Conservation (phyloP, 257 asterid species). For the Solanum virginianum region DNA sequence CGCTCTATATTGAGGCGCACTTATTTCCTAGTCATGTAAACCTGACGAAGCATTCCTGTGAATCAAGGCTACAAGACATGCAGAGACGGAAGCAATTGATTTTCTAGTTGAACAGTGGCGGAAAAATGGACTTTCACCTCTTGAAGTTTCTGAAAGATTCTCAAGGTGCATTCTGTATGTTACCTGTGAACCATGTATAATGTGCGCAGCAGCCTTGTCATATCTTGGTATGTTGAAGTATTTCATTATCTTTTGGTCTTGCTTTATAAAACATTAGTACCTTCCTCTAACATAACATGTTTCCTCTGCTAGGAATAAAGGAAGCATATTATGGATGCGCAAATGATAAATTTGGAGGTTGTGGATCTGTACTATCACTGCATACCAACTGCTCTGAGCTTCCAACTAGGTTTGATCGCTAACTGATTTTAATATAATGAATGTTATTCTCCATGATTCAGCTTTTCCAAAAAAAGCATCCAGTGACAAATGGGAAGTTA, state of each 20-base stretch:
- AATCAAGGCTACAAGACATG: constrained; percentile 64
- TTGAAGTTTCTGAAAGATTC: constrained; percentile 43
- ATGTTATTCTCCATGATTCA: neutral
- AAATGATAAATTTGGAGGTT: constrained; percentile 94
- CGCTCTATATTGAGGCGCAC: neutral
- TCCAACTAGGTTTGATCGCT: constrained; percentile 28
- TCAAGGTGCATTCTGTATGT: constrained; percentile 67
- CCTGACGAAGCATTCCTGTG: constrained; percentile 7
- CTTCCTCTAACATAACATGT: neutral
- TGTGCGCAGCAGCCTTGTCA: constrained; percentile 88
- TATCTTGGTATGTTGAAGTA: constrained; percentile 40
- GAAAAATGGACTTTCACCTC: constrained; percentile 37
- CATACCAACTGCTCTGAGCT: constrained; percentile 28
- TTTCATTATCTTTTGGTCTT: neutral
- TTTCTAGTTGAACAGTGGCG: constrained; percentile 64
- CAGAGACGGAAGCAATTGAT: constrained; percentile 98
- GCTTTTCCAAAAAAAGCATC: neutral
- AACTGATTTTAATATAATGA: neutral
- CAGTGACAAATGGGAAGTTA: neutral
- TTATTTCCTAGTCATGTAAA: neutral
- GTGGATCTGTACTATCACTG: constrained; percentile 84
- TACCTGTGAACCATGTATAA: constrained; percentile 95
- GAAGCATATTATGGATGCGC: constrained; percentile 79
- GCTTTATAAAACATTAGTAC: neutral
- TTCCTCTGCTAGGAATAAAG: constrained; percentile 32